A percentile compares a stretch with the other conserved stretches of the same genome.
Conservation (phyloP, 139 green algal genomes). For the Dunaliella sp. region DNA sequence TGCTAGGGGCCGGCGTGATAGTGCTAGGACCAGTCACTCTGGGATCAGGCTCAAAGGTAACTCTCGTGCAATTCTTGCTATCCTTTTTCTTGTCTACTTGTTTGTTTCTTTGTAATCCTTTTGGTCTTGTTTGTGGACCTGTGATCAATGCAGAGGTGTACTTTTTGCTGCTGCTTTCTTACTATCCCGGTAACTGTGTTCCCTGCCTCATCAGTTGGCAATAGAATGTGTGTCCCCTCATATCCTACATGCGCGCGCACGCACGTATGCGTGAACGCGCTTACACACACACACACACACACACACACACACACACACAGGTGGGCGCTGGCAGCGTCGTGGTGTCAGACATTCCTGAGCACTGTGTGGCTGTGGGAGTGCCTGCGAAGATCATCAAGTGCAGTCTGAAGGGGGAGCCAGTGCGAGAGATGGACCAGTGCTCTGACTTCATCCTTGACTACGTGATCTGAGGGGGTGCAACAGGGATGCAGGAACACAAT, state of each 20-base stretch:
- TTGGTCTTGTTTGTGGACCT: too few relatives aligned
- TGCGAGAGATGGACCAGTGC: slow-evolving; percentile 78
- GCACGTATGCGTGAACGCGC: not conserved
- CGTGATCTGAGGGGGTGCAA: slow-evolving; percentile 53
- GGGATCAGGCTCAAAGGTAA: slow-evolving; percentile 68
- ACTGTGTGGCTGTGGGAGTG: slow-evolving; percentile 88
- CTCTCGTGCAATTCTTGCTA: too few relatives aligned
- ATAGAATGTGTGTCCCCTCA: too few relatives aligned
- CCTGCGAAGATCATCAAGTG: slow-evolving; percentile 77
- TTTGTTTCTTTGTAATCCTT: too few relatives aligned
- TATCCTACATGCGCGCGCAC: not conserved
- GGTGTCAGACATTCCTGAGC: slow-evolving; percentile 69
- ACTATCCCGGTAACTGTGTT: too few relatives aligned
- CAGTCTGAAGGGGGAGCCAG: slow-evolving; percentile 58
- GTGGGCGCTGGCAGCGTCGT: slow-evolving; percentile 86
- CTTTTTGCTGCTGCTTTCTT: too few relatives aligned
- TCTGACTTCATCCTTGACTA: slow-evolving; percentile 74
- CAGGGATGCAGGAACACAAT: not conserved
- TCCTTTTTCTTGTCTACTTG: too few relatives aligned
- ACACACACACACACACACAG: not conserved
- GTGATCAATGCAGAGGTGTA: too few relatives aligned
- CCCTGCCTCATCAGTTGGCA: too few relatives aligned
- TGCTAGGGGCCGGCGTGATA: slow-evolving; percentile 83
- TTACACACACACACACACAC: slow-evolving; percentile 12
- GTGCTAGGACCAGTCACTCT: slow-evolving; percentile 80